phyloP scores from a whole-genome alignment of 2,329 filamentous ascomycete genomes.

The Cytospora chrysosperma region DNA sequence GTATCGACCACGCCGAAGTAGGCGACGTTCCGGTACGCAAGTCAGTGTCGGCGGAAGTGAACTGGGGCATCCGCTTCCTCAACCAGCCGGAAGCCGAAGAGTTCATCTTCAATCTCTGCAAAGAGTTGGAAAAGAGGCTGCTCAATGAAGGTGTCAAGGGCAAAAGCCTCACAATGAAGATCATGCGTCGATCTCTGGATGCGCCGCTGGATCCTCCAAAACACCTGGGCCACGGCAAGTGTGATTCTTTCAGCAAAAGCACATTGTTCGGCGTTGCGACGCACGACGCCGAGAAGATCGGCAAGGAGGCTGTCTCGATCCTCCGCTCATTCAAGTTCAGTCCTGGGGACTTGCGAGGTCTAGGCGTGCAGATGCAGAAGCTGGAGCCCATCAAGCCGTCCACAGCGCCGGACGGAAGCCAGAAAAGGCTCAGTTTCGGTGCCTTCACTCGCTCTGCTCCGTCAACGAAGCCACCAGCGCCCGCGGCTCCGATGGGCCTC shows the following conservation, averaged over 20 bases:
- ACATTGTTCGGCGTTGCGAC: constrained; percentile 80
- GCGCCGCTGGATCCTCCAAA: constrained; percentile 90
- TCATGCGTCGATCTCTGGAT: constrained; percentile 84
- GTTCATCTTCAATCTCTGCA: constrained; percentile 81
- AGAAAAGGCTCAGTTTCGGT: constrained; percentile 75
- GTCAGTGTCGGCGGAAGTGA: constrained; percentile 95
- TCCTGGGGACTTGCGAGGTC: constrained; percentile 86
- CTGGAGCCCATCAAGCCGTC: constrained; percentile 73
- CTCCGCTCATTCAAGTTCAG: constrained; percentile 79
- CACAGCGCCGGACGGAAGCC: constrained; percentile 66
- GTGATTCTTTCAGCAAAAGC: constrained; percentile 92
- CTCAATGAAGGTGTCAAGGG: constrained; percentile 84
- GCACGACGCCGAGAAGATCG: constrained; percentile 67
- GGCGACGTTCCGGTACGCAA: constrained; percentile 84
- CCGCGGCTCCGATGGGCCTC: constrained; percentile 27
- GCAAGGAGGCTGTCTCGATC: constrained; percentile 81
- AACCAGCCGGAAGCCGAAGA: constrained; percentile 91
- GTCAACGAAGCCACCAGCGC: constrained; percentile 36
- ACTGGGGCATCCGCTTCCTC: constrained; percentile 95
- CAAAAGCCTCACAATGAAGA: constrained; percentile 85
- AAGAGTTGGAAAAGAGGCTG: constrained; percentile 78
- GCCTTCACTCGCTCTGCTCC: constrained; percentile 41
- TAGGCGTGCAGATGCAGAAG: constrained; percentile 92
- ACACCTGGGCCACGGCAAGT: constrained; percentile 91
- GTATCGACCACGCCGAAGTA: constrained; percentile 82